These are phyloP conservation scores for Anthracocystis setariae DNA, from an alignment of 1,284 basidiomycete genomes.

Conservation along the genomic window DNA sequence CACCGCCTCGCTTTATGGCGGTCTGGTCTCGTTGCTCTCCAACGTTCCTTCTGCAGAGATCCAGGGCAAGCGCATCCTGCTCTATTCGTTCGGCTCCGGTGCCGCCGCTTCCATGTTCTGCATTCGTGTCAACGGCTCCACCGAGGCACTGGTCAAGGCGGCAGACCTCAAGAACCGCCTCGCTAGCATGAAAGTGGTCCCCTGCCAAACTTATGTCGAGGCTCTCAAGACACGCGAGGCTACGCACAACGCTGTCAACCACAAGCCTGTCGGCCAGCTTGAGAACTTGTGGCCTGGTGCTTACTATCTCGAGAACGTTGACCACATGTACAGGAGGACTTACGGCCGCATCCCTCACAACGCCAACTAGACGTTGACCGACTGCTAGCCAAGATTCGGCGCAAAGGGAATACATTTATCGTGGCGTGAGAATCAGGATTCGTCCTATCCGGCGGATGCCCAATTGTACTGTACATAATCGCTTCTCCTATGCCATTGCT, in stretches of 20 bases:
- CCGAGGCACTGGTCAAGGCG: conserved; percentile 80
- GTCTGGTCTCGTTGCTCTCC: conserved; percentile 75
- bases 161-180: conserved; percentile 82
- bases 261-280: conserved; percentile 83
- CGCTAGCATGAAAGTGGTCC: conserved; percentile 86
- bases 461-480: too few species aligned
- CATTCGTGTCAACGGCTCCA: conserved; percentile 84
- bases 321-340: conserved; percentile 90
- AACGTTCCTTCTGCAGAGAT: conserved; percentile 57
- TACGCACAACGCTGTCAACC: conserved; percentile 91
- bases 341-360: conserved; percentile 71
- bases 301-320: conserved; percentile 92
- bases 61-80: conserved; percentile 73
- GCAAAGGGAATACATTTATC: background rate
- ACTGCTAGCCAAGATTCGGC: too few species aligned
- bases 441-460: too few species aligned
- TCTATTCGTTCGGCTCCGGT: conserved; percentile 95
- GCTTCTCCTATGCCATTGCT: too few species aligned
- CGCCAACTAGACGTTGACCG: conserved; percentile 30
- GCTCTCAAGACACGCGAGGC: conserved; percentile 79
- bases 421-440: background rate
- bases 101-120: conserved; percentile 92
- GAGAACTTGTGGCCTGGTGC: conserved; percentile 93
- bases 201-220: conserved; percentile 84
- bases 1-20: conserved; percentile 95